phyloP scores from a whole-genome alignment of 768 basidiomycete species.

The Boletus reticulatus region DNA sequence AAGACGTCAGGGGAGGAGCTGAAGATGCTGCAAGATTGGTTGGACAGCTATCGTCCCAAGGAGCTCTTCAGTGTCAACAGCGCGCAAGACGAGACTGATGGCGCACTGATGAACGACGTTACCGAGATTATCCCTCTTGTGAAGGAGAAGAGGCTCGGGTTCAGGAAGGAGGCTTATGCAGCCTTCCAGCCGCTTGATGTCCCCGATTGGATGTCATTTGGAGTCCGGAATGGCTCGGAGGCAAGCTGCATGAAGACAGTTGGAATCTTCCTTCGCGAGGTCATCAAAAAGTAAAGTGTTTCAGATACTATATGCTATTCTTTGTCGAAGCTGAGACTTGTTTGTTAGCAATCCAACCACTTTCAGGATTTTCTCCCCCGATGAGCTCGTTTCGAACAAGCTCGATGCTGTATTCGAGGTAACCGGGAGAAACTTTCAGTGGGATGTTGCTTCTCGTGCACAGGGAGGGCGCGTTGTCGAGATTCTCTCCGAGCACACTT shows the following conservation, averaged over 20 bases:
- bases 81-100: constrained; percentile 26
- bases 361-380: constrained; percentile 91
- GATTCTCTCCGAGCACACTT: constrained; percentile 86
- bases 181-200: constrained; percentile 58
- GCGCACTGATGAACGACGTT: constrained; percentile 52
- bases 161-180: constrained; percentile 65
- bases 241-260: constrained; percentile 77
- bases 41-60: constrained; percentile 63
- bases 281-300: too few relatives aligned
- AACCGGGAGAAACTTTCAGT: constrained; percentile 77
- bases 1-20: constrained; percentile 66
- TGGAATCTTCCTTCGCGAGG: constrained; percentile 48
- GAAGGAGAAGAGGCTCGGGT: constrained; percentile 64
- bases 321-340: neutral
- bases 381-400: constrained; percentile 86
- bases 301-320: too few relatives aligned
- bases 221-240: constrained; percentile 27
- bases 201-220: constrained; percentile 58
- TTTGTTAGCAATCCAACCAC: constrained; percentile 61
- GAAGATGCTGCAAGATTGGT: constrained; percentile 64
- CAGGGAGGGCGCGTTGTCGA: constrained; percentile 84
- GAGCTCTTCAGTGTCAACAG: constrained; percentile 55
- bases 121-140: constrained; percentile 54
- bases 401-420: constrained; percentile 75
- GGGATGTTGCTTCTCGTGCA: constrained; percentile 67